Conservation (phyloP, 148 eudicot genomes). For the Cornus controversa region DNA sequence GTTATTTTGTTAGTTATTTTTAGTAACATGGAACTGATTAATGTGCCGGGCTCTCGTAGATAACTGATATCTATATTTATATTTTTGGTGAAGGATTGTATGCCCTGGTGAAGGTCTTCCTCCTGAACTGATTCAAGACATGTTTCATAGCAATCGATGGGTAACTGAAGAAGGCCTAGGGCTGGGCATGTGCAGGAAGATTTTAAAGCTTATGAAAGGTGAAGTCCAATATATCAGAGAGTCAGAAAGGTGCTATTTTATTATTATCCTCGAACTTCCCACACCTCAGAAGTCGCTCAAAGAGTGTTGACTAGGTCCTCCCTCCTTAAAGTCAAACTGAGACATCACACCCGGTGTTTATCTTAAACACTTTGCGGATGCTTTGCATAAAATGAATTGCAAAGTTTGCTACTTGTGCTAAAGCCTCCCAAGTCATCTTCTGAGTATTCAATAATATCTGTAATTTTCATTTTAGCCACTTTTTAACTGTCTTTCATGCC, state of each 20-base stretch:
- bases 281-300: slow-evolving; percentile 36
- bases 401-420: not conserved
- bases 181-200: slow-evolving; percentile 80
- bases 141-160: slow-evolving; percentile 85
- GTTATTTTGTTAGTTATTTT: not conserved
- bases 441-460: not conserved
- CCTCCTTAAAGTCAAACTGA: not conserved
- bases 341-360: not conserved
- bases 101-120: slow-evolving; percentile 95
- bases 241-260: slow-evolving; percentile 84
- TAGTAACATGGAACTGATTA: not conserved
- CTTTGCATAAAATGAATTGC: not conserved
- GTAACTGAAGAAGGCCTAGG: slow-evolving; percentile 84
- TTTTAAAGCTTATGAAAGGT: slow-evolving; percentile 80
- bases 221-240: slow-evolving; percentile 92
- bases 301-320: slow-evolving; percentile 26
- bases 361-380: not conserved
- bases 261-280: slow-evolving; percentile 65
- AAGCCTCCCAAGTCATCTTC: not conserved
- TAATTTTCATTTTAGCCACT: not conserved
- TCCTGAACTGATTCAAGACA: slow-evolving; percentile 79
- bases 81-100: slow-evolving; percentile 51
- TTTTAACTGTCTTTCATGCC: not conserved
- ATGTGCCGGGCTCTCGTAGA: not conserved
- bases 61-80: slow-evolving; percentile 1